Evolutionary conservation across 345 rosid genomes (phyloP).

Genomic region (Triadica sebifera): DNA sequence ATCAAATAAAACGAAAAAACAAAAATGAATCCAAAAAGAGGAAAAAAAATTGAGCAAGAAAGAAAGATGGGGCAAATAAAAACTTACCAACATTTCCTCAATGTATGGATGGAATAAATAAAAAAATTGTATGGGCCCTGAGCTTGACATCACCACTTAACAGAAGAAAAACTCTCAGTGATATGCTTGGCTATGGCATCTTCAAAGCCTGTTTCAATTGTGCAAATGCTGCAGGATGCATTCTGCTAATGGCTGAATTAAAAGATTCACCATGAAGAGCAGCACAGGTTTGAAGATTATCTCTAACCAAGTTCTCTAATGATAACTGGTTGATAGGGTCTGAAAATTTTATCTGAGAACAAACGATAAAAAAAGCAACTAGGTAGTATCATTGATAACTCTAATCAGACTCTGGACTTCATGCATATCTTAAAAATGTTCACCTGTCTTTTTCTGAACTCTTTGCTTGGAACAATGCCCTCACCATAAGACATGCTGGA

Average conservation of each 20-base stretch:
- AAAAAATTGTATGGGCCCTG: constrained; percentile 8
- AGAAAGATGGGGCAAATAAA: neutral
- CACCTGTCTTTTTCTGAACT: constrained; percentile 83
- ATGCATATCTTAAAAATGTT: neutral
- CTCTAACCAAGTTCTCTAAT: constrained; percentile 71
- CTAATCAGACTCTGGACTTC: neutral
- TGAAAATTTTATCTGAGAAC: constrained; percentile 61
- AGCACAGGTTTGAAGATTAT: constrained; percentile 82
- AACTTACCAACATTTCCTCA: constrained; percentile 28
- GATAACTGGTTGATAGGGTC: constrained; percentile 84
- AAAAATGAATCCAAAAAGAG: too few relatives aligned
- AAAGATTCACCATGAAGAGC: constrained; percentile 86
- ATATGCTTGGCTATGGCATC: constrained; percentile 44
- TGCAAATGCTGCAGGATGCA: constrained; percentile 79
- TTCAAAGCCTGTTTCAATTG: constrained; percentile 92
- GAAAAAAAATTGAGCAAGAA: neutral
- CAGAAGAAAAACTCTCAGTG: neutral
- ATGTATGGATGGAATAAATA: neutral
- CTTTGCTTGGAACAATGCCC: constrained; percentile 64
- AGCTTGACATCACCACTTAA: constrained; percentile 11
- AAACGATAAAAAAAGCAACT: neutral
- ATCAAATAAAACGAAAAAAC: neutral
- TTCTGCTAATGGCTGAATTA: constrained; percentile 63
- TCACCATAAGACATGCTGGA: constrained; percentile 67
- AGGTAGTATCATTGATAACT: neutral